Evolutionary conservation across 129 eudicot species (phyloP).

Genomic region (Flaveria trinervia): DNA sequence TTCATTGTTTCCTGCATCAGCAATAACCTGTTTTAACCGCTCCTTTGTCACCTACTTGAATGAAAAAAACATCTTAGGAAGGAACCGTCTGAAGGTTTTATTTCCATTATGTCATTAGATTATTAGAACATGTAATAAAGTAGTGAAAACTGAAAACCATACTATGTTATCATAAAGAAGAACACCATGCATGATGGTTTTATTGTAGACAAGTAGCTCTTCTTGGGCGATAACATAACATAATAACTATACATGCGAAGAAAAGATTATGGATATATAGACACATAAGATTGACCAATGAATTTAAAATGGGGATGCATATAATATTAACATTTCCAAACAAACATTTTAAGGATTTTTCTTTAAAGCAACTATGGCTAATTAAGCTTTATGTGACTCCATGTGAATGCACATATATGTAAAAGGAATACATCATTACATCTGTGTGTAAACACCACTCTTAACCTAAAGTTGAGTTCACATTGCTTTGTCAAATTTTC

Average conservation of each 20-base stretch:
- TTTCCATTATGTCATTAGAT: neutral
- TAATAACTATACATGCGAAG: neutral
- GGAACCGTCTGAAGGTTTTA: conserved; percentile 11
- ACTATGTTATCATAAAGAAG: conserved; percentile 5
- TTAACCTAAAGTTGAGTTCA: neutral
- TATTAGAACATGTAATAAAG: neutral
- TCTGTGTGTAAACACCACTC: neutral
- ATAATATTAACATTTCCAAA: conserved; percentile 1
- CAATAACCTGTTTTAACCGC: conserved; percentile 80
- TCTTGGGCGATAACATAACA: neutral
- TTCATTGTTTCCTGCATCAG: conserved; percentile 73
- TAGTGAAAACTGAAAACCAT: conserved; percentile 11
- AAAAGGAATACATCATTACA: neutral
- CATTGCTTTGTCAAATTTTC: neutral
- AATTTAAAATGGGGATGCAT: neutral
- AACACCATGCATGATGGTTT: neutral
- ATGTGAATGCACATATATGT: neutral
- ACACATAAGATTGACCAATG: neutral
- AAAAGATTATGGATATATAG: neutral
- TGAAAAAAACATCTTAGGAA: conserved; percentile 33
- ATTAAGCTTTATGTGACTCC: conserved; percentile 5
- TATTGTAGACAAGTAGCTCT: conserved; percentile 9
- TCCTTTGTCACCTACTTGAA: conserved; percentile 77
- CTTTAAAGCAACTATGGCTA: neutral
- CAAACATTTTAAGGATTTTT: neutral